phyloP scores from a whole-genome alignment of 2,329 filamentous ascomycete species.

The Aspergillus neoniger region DNA sequence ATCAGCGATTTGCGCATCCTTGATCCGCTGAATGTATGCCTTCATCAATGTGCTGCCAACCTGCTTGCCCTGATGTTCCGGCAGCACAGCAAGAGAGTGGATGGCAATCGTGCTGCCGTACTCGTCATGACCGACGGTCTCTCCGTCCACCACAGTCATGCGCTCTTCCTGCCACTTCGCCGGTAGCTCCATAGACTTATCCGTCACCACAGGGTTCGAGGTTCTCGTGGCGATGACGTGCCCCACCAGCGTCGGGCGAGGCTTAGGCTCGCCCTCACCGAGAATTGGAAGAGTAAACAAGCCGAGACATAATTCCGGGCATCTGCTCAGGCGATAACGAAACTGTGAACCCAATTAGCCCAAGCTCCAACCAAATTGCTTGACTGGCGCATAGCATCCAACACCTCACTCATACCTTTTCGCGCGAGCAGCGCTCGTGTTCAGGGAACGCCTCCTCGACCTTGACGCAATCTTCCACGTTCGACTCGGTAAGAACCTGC shows the following conservation, averaged over 20 bases:
- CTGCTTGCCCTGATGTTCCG: constrained; percentile 71
- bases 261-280: constrained; percentile 60
- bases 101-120: constrained; percentile 73
- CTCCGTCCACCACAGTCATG: constrained; percentile 40
- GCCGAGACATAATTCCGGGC: constrained; percentile 75
- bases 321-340: constrained; percentile 71
- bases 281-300: constrained; percentile 67
- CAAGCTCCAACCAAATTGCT: neutral
- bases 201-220: constrained; percentile 63
- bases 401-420: constrained; percentile 55
- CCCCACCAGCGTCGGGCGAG: constrained; percentile 66
- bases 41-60: constrained; percentile 73
- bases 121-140: constrained; percentile 68
- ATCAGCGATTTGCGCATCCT: constrained; percentile 68
- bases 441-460: constrained; percentile 64
- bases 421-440: constrained; percentile 57
- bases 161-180: constrained; percentile 61
- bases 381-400: neutral
- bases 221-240: constrained; percentile 78
- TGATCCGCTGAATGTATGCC: constrained; percentile 76
- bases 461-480: constrained; percentile 56
- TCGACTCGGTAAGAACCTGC: constrained; percentile 65
- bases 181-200: constrained; percentile 75
- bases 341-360: constrained; percentile 55
- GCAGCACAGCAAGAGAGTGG: constrained; percentile 79